Evolutionary conservation across 2,329 filamentous ascomycete species (phyloP), one percentile per base, ranked within the genome.

Genomic region (Clonostachys rhizophaga): DNA sequence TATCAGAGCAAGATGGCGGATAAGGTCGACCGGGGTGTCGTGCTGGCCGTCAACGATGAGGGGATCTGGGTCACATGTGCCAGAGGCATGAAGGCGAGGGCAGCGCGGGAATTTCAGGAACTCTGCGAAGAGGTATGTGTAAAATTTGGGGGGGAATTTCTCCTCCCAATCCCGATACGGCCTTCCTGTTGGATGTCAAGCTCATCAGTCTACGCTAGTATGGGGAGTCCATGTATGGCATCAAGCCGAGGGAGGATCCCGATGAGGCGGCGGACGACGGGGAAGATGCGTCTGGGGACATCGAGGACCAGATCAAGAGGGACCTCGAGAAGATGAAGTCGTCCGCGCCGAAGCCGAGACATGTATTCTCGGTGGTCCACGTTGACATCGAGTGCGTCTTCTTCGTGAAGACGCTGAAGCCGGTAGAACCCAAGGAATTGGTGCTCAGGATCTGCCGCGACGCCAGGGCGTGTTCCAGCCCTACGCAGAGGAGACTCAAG

Each of bases 41-140:
- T 64, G 12, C 65, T 91, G 43, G 79, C 87, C 55, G 71, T 84
- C 6, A 86, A 87, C 6, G 86, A 91, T 57, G 71, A 76, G 45
- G 88, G 88, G 6, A 83, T 92, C 49, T 92, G 87, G 86, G 84
- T 85, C 30, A 91, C 87, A 0, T 91, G 86, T 61, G 81, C 85
- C 45, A 79, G 85, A 59, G 80, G 81, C 53, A 85, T 87, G 69
- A 86, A 89, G 65, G 74, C 72, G 40, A 86, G 83, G 63, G 86
- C 87, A 13, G 76, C 86, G 3, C 71, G 75, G 44, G 88, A 92
- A 61, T 74, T 91, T 52, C 74, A 73, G 48, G 67, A 77, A 49
- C 67, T 91, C 18, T 86, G 89, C 57, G 75, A 84, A 40, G 76
- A 86, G 69, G 84, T 87, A 65, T 50, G 71, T 44, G 33, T 24